Conservation (phyloP, 805 yeast genomes). For the Candida nemodendra region DNA sequence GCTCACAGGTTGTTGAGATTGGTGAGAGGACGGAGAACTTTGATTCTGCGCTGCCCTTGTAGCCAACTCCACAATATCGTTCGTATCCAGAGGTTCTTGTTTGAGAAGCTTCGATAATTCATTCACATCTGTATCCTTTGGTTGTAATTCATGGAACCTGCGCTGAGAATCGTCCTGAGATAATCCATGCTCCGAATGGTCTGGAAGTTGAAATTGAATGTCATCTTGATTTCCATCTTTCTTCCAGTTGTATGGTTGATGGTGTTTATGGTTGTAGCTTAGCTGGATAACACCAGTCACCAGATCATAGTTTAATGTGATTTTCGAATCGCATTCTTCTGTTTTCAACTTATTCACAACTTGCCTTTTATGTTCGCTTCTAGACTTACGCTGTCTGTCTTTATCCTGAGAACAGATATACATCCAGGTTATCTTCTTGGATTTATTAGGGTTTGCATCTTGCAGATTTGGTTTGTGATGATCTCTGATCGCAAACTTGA, state of each 20-base stretch:
- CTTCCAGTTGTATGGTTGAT: slow-evolving; percentile 37
- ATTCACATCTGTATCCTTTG: slow-evolving; percentile 19
- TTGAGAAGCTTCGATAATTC: slow-evolving; percentile 22
- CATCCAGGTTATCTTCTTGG: slow-evolving; percentile 43
- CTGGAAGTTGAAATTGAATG: slow-evolving; percentile 16
- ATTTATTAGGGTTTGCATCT: slow-evolving; percentile 36
- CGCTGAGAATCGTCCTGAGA: slow-evolving; percentile 6
- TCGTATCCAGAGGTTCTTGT: slow-evolving; percentile 21
- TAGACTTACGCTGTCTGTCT: slow-evolving; percentile 40
- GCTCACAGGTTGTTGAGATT: slow-evolving; percentile 4
- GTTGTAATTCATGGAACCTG: slow-evolving; percentile 17
- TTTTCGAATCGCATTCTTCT: slow-evolving; percentile 40
- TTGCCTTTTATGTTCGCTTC: slow-evolving; percentile 38
- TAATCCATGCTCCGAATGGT: slow-evolving; percentile 6
- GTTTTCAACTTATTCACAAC: slow-evolving; percentile 40
- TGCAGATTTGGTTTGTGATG: slow-evolving; percentile 37
- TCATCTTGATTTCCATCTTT: slow-evolving; percentile 20
- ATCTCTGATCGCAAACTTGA: slow-evolving; percentile 43
- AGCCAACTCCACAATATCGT: slow-evolving; percentile 25
- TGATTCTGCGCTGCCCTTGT: slow-evolving; percentile 24
- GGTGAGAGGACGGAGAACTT: slow-evolving; percentile 3
- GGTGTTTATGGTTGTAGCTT: slow-evolving; percentile 40
- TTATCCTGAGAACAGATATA: slow-evolving; percentile 46
- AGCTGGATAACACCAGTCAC: slow-evolving; percentile 37
- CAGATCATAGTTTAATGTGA: slow-evolving; percentile 39